Base-by-base conservation (phyloP, 306 rosid species). In the Begonia fuchsioides region DNA sequence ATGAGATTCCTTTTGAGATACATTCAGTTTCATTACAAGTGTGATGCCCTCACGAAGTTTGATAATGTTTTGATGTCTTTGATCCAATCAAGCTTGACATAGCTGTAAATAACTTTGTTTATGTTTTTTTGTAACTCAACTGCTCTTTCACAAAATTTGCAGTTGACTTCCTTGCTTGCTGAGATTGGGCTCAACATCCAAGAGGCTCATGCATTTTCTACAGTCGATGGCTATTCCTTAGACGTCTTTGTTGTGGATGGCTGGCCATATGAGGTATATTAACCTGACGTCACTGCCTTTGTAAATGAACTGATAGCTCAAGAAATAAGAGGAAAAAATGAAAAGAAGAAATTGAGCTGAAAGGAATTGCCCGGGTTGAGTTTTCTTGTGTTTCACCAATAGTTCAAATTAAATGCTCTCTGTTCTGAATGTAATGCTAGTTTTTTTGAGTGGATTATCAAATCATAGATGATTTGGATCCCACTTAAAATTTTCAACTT, bases 211-310 rank as follows among this genome's bases (percentile, higher is more conserved):
- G 99, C 87, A 50, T 92, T 92, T 74, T 92, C 96, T 51, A 92
- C 96, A 9, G 61, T 65, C n/a, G 96, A 92, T 55, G 96, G 99
- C 55, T 92, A 68, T 76, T 86, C 99, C 50, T 72, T 92, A 65
- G 99, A 92, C 49, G 99, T 92, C 64, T 92, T 92, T 80, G 99
- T 92, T 61, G 96, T 92, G 52, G 99, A 86, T 35, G 99, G 99
- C 47, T 92, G 99, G 99, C 88, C 88, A 55, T 73, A 79, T 45
- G 96, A 92, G 93, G 99, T 92, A 77, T 16, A 56, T 54, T 43
- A 12, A 12, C 17, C 44, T 51, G 53, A 38, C 65, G 52, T n/a
- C 11, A 18, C 11, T 14, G 12, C 38, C 41, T 2, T 17, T 57
- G n/a, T 8, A 6, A n/a, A n/a, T 3, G 45, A 41, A 11, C 12